Conservation (phyloP, 768 basidiomycete species). For the Strobilomyces echinocephalus region DNA sequence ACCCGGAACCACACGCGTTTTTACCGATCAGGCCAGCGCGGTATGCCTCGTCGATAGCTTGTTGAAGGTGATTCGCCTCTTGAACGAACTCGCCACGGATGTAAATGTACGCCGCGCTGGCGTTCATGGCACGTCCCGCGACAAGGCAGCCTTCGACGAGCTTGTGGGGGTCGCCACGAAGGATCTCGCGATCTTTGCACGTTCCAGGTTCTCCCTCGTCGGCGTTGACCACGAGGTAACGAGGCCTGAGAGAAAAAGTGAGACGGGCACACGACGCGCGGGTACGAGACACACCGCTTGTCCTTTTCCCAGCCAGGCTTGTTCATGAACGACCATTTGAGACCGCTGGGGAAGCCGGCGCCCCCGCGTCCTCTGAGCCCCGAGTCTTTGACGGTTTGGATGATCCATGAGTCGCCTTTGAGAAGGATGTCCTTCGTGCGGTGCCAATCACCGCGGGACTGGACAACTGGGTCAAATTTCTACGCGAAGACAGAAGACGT, state of each 20-base stretch:
- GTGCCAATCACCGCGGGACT: slow-evolving; percentile 98
- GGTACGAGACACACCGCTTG: slow-evolving; percentile 48
- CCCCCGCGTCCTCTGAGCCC: slow-evolving; percentile 94
- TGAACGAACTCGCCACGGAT: slow-evolving; percentile 98
- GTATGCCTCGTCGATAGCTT: slow-evolving; percentile 95
- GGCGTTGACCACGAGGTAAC: slow-evolving; percentile 96
- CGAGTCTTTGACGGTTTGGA: slow-evolving; percentile 92
- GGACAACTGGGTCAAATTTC: slow-evolving; percentile 2
- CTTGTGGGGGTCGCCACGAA: slow-evolving; percentile 97
- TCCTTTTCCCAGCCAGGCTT: slow-evolving; percentile 99
- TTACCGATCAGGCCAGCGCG: slow-evolving; percentile 82
- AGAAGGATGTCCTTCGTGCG: slow-evolving; percentile 91
- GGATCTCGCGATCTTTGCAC: slow-evolving; percentile 97
- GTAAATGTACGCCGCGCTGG: slow-evolving; percentile 98
- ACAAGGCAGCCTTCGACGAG: slow-evolving; percentile 97
- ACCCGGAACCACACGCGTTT: slow-evolving; percentile 88
- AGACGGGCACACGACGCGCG: neutral
- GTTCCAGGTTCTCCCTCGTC: slow-evolving; percentile 99
- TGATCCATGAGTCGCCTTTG: slow-evolving; percentile 97
- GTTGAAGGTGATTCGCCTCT: slow-evolving; percentile 89
- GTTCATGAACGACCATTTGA: slow-evolving; percentile 99
- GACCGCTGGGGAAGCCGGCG: slow-evolving; percentile 92
- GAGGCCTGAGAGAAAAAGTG: slow-evolving; percentile 52
- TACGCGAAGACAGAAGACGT: too few relatives aligned
- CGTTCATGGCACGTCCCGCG: slow-evolving; percentile 96